Percentiles rank a stretch among this genome's conserved stretches.
These are phyloP conservation scores for Sordariomycetes sp. DNA, from an alignment of 2,329 filamentous ascomycete species.

Conservation along the genomic window DNA sequence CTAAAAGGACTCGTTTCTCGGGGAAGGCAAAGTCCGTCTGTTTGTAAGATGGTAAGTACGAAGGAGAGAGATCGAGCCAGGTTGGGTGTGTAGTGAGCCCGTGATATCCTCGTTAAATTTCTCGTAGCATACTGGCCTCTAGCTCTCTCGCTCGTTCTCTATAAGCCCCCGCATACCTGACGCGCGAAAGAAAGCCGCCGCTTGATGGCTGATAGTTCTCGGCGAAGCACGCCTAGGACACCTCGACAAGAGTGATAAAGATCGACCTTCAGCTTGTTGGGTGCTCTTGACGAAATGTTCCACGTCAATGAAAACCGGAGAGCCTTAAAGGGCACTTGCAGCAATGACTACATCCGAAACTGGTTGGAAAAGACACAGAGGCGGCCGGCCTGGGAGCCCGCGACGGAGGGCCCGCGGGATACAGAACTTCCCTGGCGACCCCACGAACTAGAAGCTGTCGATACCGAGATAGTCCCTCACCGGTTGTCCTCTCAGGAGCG, in stretches of 20 bases:
- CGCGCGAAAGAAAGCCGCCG: background rate
- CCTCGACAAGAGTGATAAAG: background rate
- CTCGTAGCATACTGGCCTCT: background rate
- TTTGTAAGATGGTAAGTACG: background rate
- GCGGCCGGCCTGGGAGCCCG: slow-evolving; percentile 1
- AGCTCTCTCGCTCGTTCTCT: background rate
- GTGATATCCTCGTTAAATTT: too few species aligned
- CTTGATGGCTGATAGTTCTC: background rate
- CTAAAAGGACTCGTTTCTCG: background rate
- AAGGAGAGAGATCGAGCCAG: background rate
- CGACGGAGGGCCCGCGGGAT: background rate
- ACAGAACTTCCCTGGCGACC: background rate
- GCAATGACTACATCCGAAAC: slow-evolving; percentile 1
- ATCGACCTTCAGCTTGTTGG: background rate
- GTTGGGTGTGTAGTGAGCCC: too few species aligned
- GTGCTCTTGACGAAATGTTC: background rate
- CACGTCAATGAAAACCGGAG: background rate
- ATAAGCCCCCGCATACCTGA: background rate
- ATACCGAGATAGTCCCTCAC: background rate
- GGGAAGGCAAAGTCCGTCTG: background rate
- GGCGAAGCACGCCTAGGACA: background rate
- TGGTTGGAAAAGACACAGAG: slow-evolving; percentile 2
- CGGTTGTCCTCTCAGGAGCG: background rate
- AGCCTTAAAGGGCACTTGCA: background rate
- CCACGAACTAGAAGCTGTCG: background rate